Evolutionary conservation across 2,329 filamentous ascomycete genomes (phyloP).

Genomic region (Aspergillus uvarum): DNA sequence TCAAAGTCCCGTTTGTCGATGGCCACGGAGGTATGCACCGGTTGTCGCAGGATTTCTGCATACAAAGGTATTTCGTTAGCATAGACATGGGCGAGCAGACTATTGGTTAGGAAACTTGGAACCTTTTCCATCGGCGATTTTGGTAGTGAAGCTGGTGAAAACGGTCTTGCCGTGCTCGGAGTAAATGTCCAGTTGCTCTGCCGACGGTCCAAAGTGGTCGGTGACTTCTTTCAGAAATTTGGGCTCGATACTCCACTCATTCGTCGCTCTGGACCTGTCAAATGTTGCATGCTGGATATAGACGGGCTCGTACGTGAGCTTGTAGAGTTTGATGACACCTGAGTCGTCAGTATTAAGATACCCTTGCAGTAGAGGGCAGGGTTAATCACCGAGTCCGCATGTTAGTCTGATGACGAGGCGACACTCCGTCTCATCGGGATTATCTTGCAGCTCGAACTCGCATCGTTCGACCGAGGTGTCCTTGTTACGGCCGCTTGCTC

Average conservation of each 20-base stretch:
- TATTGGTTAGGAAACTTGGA: background rate
- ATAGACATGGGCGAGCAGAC: background rate
- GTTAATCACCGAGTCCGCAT: slow-evolving; percentile 55
- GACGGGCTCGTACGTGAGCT: slow-evolving; percentile 62
- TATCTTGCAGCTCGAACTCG: slow-evolving; percentile 60
- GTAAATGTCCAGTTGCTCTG: slow-evolving; percentile 64
- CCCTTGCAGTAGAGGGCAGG: background rate
- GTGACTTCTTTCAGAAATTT: slow-evolving; percentile 59
- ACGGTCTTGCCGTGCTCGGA: slow-evolving; percentile 58
- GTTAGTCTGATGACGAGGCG: slow-evolving; percentile 62
- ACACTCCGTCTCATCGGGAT: slow-evolving; percentile 57
- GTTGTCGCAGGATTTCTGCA: slow-evolving; percentile 63
- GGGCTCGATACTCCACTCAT: slow-evolving; percentile 60
- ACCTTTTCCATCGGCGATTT: slow-evolving; percentile 62
- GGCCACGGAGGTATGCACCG: slow-evolving; percentile 63
- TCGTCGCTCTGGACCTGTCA: slow-evolving; percentile 55
- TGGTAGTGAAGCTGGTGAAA: slow-evolving; percentile 67
- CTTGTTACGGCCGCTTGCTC: slow-evolving; percentile 56
- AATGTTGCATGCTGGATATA: slow-evolving; percentile 65
- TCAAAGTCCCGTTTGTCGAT: slow-evolving; percentile 63
- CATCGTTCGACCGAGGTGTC: slow-evolving; percentile 62
- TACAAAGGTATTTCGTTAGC: slow-evolving; percentile 10
- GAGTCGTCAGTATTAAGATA: background rate
- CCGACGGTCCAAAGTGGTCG: slow-evolving; percentile 64
- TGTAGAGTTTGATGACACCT: slow-evolving; percentile 66